Evolutionary conservation across 768 basidiomycete species (phyloP).

Genomic region (Leccinum uliginosum): DNA sequence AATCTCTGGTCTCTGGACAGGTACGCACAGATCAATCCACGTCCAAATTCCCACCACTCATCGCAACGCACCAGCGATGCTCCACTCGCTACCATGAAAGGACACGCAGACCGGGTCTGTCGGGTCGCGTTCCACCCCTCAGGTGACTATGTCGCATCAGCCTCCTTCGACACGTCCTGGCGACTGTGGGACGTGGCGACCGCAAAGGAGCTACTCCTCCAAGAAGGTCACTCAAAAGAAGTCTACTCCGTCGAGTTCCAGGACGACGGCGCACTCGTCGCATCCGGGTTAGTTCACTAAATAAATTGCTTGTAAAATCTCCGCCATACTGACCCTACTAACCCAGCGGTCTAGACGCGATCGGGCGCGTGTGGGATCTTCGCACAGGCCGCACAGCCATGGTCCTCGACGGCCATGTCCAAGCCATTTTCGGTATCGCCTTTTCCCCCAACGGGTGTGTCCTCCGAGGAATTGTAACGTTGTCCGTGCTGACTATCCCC

Average conservation of each 20-base stretch:
- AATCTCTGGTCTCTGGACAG: constrained; percentile 87
- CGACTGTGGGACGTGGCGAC: constrained; percentile 90
- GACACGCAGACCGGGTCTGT: constrained; percentile 88
- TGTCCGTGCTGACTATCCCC: constrained; percentile 10
- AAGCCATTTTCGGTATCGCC: constrained; percentile 84
- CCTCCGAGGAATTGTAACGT: not conserved
- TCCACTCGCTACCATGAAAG: constrained; percentile 80
- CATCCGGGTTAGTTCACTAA: constrained; percentile 70
- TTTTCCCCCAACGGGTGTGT: constrained; percentile 96
- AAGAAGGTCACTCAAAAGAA: constrained; percentile 97
- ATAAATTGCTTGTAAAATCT: not conserved
- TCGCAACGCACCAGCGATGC: constrained; percentile 53
- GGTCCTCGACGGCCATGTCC: constrained; percentile 96
- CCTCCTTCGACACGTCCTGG: constrained; percentile 98
- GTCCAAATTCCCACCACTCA: constrained; percentile 4
- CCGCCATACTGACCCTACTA: not conserved
- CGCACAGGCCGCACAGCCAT: constrained; percentile 94
- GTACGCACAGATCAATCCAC: constrained; percentile 36
- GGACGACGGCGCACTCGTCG: constrained; percentile 86
- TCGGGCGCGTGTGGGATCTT: constrained; percentile 96
- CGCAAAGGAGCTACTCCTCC: constrained; percentile 75
- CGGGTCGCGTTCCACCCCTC: constrained; percentile 96
- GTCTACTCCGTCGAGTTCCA: constrained; percentile 97
- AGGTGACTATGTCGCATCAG: constrained; percentile 88
- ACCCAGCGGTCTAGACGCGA: constrained; percentile 87